These are phyloP conservation scores for Verticillium longisporum DNA, from an alignment of 2,329 filamentous ascomycete genomes.

Conservation along the genomic window DNA sequence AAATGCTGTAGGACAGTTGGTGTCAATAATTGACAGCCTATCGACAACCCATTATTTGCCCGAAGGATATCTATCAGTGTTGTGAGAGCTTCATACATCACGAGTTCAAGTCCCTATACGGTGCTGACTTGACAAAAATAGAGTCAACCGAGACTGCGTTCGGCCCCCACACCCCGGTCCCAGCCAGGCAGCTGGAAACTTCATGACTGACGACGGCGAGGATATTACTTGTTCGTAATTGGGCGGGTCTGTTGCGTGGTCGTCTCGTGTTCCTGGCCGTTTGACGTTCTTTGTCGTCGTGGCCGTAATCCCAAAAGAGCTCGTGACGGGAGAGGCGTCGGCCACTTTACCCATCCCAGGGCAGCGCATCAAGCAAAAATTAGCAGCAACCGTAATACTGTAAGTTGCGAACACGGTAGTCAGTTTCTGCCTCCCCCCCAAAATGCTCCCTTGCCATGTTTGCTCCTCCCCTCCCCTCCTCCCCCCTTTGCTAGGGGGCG, in stretches of 20 bases:
- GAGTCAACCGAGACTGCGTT: not conserved
- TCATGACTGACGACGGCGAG: not conserved
- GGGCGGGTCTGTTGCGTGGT: not conserved
- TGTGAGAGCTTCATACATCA: not conserved
- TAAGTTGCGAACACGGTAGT: too few species aligned
- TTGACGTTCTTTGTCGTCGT: not conserved
- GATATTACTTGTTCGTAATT: not conserved
- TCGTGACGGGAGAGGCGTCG: not conserved
- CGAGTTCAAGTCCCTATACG: not conserved
- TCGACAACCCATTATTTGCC: too few species aligned
- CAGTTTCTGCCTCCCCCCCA: too few species aligned
- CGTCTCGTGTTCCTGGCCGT: not conserved
- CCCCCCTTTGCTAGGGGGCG: not conserved
- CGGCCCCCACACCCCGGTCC: not conserved
- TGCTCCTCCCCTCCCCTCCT: not conserved
- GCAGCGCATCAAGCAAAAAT: not conserved
- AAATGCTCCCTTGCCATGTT: not conserved
- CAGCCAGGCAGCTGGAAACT: not conserved
- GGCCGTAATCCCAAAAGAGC: not conserved
- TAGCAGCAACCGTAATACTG: not conserved
- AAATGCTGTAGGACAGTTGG: too few species aligned
- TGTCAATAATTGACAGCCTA: too few species aligned
- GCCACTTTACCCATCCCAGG: not conserved
- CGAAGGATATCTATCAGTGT: too few species aligned
- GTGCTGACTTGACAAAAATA: not conserved